Percentiles rank a stretch among this genome's conserved stretches.
Conservation (phyloP, 2,329 filamentous ascomycete species). For the Botrytis tulipae region DNA sequence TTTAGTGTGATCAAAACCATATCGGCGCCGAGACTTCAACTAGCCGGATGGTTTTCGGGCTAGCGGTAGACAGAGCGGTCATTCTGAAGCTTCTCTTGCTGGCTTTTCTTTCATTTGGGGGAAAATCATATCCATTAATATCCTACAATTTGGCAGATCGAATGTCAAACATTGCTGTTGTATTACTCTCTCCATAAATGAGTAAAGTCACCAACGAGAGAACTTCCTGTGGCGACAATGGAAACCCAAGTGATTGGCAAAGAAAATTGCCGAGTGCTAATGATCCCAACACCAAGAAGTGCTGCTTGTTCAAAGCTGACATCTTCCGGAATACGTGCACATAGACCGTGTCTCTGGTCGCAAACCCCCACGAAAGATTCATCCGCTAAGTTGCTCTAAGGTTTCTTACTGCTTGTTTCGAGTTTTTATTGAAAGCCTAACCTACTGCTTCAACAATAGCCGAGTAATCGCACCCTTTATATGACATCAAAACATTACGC, state of each 20-base stretch:
- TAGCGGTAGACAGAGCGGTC: background rate
- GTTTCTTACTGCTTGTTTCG: no score
- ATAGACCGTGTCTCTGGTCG: background rate
- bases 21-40: background rate
- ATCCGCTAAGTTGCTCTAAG: background rate
- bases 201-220: background rate
- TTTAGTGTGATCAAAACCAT: no score
- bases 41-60: rapidly evolving
- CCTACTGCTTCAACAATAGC: background rate
- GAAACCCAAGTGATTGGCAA: background rate
- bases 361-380: background rate
- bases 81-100: background rate
- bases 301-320: background rate
- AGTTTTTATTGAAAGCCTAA: no score
- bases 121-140: no score
- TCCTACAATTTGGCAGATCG: background rate
- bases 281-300: no score
- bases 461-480: background rate
- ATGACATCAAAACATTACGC: background rate
- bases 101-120: no score
- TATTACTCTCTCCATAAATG: background rate
- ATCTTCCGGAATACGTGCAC: background rate
- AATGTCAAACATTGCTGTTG: background rate
- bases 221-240: background rate
- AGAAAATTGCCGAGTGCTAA: background rate